Evolutionary conservation across 2,329 filamentous ascomycete species (phyloP), one percentile per base, ranked within the genome.

Genomic region (Ceratocystiopsis minuta): DNA sequence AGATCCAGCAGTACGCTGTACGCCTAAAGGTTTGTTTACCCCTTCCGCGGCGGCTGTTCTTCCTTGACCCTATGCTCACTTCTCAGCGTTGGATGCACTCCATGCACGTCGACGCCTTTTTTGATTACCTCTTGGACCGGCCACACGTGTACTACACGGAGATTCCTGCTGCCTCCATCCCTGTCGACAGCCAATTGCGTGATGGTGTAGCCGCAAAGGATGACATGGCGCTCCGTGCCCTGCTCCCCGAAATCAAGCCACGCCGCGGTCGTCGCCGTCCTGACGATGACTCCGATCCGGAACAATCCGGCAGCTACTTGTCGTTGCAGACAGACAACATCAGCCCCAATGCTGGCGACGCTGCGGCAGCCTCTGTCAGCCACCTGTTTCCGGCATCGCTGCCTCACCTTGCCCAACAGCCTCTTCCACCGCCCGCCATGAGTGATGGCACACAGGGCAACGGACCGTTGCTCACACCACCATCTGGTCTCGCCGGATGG

Each of bases 41-140:
- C 36, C 14, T 35, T 17, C 16, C 9, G n/a, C 17, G 15, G 15
- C 20, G 20, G 34, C 24, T 39, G 1, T 34, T 15, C 14, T 6
- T 4, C 1, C 24, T 9, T 20, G 20, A 32, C 11, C 11, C 15
- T 28, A 16, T 42, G 44, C 14, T 41, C 45, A 24, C 13, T 11
- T 28, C 40, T 18, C 37, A 83, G 82, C 78, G 88, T 54, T 95
- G 87, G 87, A 90, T 95, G 83, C 84, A 85, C 56, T 87, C 86
- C 6, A 88, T 93, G 80, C 87, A 94, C 56, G 76, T 94, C 41
- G 84, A 93, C 64, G 82, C 85, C 12, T 95, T 95, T 57, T 95
- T 94, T 53, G 85, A 93, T 56, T 95, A 85, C 56, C 72, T 92
- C 16, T 68, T 88, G 47, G 75, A 76, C 39, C 85, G 85, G 48